Conservation (phyloP, 2,329 filamentous ascomycete genomes). For the Beauveria sp. region DNA sequence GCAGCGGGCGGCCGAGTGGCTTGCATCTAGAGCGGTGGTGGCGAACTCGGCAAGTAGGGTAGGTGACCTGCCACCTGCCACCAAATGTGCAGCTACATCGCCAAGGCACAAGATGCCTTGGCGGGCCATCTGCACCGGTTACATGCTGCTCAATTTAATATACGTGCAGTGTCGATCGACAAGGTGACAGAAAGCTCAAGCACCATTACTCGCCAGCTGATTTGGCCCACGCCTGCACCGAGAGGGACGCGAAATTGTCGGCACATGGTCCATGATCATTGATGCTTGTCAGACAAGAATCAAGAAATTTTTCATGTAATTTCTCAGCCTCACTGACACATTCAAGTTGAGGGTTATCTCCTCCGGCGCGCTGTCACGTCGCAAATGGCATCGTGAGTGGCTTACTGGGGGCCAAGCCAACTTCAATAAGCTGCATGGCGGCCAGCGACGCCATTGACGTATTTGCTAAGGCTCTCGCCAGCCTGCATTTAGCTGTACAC, state of each 20-base stretch:
- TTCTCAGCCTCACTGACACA: background rate
- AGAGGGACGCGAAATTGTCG: background rate
- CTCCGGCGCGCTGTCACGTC: background rate
- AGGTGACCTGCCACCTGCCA: background rate
- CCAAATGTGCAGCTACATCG: background rate
- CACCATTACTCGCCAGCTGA: background rate
- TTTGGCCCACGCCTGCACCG: background rate
- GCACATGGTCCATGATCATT: background rate
- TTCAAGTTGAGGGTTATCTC: background rate
- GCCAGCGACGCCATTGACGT: background rate
- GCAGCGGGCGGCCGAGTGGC: background rate
- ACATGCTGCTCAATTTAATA: background rate
- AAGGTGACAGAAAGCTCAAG: background rate
- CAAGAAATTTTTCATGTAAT: background rate
- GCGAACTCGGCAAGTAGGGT: background rate
- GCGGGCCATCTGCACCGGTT: background rate
- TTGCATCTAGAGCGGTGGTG: background rate
- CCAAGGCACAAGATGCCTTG: background rate
- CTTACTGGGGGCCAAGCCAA: background rate
- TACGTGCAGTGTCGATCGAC: conserved; percentile 3
- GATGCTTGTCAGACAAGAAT: background rate
- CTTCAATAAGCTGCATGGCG: background rate
- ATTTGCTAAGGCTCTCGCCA: background rate
- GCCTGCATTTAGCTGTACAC: background rate
- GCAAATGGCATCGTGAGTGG: background rate